Base-by-base conservation (phyloP, 2,329 filamentous ascomycete species). In the Phaeosphaeriaceae sp. region DNA sequence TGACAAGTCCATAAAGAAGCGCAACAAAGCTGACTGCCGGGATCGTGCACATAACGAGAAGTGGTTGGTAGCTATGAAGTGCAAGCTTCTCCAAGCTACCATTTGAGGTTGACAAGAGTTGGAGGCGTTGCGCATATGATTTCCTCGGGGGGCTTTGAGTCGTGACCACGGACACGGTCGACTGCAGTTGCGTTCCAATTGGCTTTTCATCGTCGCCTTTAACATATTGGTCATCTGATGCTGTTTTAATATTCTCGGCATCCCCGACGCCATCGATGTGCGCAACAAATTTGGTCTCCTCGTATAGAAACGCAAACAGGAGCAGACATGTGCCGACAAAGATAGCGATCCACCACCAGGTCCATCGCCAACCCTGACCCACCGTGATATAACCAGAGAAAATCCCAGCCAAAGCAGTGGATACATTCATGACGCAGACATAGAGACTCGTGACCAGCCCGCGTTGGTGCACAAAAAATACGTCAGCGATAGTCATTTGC, bases 391-490 rank as follows among this genome's bases (percentile, higher is more conserved):
- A 82, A 21, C 81, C 80, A 9, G 80, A 68, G 23, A 77, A 74
- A 6, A 83, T 63, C 0, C 79, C 75, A 0, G 74, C 77, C 1
- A 85, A 66, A 7, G 74, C 79, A 1, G 73, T 67, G 49, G 68
- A 77, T 44, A 15, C 73, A 71, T 47, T 76, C 47, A 79, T 75
- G 56, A 75, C 80, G 57, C 81, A 71, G 59, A 73, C 52, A 24
- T 82, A 86, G 7, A 83, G 74, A 0, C 71, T 73, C 58, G 85
- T 86, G 78, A 82, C 81, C 2, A 75, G 68, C 0, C 79, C 82
- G 21, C 80, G 75, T 55, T 84, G 72, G 52, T 84, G 82, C 3
- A 84, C 75, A 58, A 84, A 84, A 67, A 80, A 84, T 43, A 85
- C 53, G 61, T 84, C 82, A 9, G 78, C 77, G 13, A 84, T 77